Base-by-base conservation (phyloP, 2,329 filamentous ascomycete species). In the Beauveria medogensis region DNA sequence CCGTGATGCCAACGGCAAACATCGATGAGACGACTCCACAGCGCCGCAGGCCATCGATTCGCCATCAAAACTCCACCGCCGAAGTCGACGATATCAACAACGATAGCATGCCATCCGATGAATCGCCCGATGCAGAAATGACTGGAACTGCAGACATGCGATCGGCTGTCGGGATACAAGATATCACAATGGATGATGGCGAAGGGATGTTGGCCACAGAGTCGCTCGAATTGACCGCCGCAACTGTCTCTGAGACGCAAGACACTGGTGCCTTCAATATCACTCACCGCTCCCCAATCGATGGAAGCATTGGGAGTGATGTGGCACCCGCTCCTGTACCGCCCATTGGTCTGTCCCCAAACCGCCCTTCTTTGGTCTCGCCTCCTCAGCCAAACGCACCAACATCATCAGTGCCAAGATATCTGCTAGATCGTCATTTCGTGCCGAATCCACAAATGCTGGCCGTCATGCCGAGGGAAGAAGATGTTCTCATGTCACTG, bases 401-500 rank as follows among this genome's bases (percentile, higher is more conserved):
- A 8, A 85, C 82, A 62, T 84, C 88, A 20, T 89, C 84, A 63
- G 88, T 94, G 62, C 88, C 91, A 46, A 84, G 90, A 61, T 94
- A 93, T 69, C 82, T 92, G 28, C 83, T 91, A 55, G 89, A 96
- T 67, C 87, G 89, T 43, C 85, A 85, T 52, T 75, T 88, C 57
- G 82, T 85, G 43, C 85, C 89, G 28, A 84, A 85, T 69, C 83
- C 88, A 18, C 87, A 88, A 66, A 87, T 95, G 67, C 78, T 96
- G 37, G 90, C 92, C 30, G 89, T 92, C 12, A 96, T 97, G 89
- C 94, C 94, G 10, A 86, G 94, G 55, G 94, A 99, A 68, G 94
- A 99, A 73, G 94, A 99, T 69, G 94, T 99, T 2, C 80, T 99
- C 65, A 97, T 99, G 93, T 97, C 94, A 6, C 82, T 99, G 43